phyloP scores from a whole-genome alignment of 805 yeast genomes.

The Cephaloascus fragrans region DNA sequence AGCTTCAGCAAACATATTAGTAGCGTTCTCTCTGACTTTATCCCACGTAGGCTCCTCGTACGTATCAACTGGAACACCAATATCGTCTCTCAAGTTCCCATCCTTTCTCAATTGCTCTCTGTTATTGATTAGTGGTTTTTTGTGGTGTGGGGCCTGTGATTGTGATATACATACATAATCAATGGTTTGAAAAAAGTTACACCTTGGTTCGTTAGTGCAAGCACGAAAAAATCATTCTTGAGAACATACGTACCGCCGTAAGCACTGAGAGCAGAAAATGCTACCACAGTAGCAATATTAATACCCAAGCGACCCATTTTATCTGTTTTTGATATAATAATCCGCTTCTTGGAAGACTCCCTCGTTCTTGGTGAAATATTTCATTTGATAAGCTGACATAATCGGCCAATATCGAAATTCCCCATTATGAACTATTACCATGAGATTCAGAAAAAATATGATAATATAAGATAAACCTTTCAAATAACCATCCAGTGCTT shows the following conservation, averaged over 20 bases:
- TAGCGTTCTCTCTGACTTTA: no score
- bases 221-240: slow-evolving; percentile 10
- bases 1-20: no score
- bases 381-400: background rate
- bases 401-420: background rate
- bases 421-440: no score
- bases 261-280: slow-evolving; percentile 8
- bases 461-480: no score
- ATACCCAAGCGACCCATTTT: slow-evolving; percentile 6
- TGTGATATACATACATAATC: slow-evolving; percentile 38
- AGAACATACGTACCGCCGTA: slow-evolving; percentile 6
- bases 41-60: no score
- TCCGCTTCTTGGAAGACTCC: no score
- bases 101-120: slow-evolving; percentile 58
- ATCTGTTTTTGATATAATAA: no score
- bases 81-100: slow-evolving; percentile 53
- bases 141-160: slow-evolving; percentile 1
- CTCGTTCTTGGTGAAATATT: background rate
- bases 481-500: no score
- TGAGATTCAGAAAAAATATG: slow-evolving; percentile 1
- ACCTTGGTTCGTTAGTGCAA: slow-evolving; percentile 27
- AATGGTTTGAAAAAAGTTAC: slow-evolving; percentile 67
- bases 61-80: slow-evolving; percentile 46
- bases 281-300: slow-evolving; percentile 12
- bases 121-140: slow-evolving; percentile 3